Evolutionary conservation across 768 basidiomycete genomes (phyloP), one percentile per base, ranked within the genome.

Genomic region (Mycena belliarum): DNA sequence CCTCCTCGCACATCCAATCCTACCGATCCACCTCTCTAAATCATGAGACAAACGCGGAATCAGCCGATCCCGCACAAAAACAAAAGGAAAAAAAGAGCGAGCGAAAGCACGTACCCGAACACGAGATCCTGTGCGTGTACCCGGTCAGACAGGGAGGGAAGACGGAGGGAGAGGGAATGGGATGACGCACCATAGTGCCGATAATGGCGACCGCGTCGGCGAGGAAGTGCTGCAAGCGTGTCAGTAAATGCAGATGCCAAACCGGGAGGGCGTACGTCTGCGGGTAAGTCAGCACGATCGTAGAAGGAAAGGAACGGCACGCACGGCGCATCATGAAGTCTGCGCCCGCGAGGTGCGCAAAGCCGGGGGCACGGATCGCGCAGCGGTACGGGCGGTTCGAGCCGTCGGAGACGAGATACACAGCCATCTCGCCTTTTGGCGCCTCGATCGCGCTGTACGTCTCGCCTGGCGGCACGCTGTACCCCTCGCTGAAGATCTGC

Each of bases 361-460:
- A 96, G 16, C 95, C 95, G 32, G 95, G 95, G 8, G 95, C 95
- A 67, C 95, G 92, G 66, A 98, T 99, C 74, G 91, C 94, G 77
- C 95, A 98, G 68, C 94, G 81, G 76, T 99, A 98, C 16, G 96
- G 96, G 25, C 95, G 85, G 76, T 98, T 96, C 12, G 92, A 85
- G 47, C 96, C 95, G 74, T 98, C 96, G 85, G 95, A 97, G 61
- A 99, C 94, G 49, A 99, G 87, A 78, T 95, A 99, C 44, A 99
- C 96, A 64, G 82, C 96, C 95, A 98, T 98, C 76, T 98, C 96
- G 62, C 95, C 95, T 76, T 99, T 98, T 43, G 96, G 96, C 9
- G 96, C 96, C 75, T 99, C 97, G 64, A 98, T 98, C 2, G 96
- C 96, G 48, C 84, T 86, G 79, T 99, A 98, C 0, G 96, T 98